Conservation (phyloP, 805 yeast genomes). For the Lachancea sp. region DNA sequence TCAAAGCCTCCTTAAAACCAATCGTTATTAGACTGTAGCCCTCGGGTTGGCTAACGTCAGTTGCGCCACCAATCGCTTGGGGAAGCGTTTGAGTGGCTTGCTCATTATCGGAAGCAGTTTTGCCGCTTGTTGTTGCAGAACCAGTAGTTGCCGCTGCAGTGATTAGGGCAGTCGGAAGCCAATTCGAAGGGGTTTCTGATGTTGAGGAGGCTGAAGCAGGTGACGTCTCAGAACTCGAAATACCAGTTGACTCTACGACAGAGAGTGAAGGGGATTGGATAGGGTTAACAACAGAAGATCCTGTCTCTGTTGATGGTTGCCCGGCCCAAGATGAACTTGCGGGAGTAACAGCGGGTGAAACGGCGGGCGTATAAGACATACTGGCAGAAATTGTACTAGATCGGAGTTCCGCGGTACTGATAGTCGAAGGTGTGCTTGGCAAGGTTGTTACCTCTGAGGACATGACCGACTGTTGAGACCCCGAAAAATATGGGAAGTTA, state of each 20-base stretch:
- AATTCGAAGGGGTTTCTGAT: constrained; percentile 35
- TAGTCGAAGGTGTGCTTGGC: background rate
- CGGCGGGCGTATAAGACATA: background rate
- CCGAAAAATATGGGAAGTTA: background rate
- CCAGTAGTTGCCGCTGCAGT: constrained; percentile 40
- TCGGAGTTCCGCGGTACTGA: too few relatives aligned
- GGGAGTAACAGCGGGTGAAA: background rate
- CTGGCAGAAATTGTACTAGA: background rate
- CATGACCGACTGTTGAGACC: background rate
- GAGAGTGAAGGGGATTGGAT: background rate
- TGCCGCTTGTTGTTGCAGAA: constrained; percentile 4
- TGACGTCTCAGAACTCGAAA: background rate
- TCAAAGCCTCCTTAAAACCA: constrained; percentile 63
- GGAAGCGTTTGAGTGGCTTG: constrained; percentile 36
- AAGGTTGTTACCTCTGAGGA: background rate
- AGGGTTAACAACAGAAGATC: background rate
- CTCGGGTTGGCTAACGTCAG: constrained; percentile 32
- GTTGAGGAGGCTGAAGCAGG: background rate
- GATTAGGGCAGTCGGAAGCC: constrained; percentile 71
- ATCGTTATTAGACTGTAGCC: constrained; percentile 26
- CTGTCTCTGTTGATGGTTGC: background rate
- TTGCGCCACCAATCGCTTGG: constrained; percentile 35
- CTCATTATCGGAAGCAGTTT: constrained; percentile 42
- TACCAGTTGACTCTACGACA: background rate
- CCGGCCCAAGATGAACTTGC: background rate